These are phyloP conservation scores for Leptographium radiaticola DNA, from an alignment of 2,329 filamentous ascomycete genomes.

Conservation along the genomic window DNA sequence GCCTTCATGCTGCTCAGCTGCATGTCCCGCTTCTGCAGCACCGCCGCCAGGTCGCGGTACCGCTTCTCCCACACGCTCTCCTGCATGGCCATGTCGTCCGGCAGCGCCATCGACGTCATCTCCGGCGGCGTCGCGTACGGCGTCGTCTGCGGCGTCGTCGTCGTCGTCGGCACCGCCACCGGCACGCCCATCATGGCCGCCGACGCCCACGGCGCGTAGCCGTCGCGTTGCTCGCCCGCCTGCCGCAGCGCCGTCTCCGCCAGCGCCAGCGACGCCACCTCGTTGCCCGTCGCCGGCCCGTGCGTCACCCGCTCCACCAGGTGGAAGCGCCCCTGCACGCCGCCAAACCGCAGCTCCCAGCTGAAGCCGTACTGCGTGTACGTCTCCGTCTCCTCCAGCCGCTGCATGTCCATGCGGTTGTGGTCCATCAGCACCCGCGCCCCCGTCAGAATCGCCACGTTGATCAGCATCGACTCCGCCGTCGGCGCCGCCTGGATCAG, in stretches of 20 bases:
- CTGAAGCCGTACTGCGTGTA: slow-evolving; percentile 34
- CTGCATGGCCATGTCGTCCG: slow-evolving; percentile 10
- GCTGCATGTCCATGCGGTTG: slow-evolving; percentile 26
- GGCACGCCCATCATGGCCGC: not conserved
- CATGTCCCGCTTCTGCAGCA: slow-evolving; percentile 45
- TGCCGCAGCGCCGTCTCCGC: no score
- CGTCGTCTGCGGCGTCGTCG: slow-evolving; percentile 8
- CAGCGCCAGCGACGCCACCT: no score
- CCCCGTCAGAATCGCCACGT: slow-evolving; percentile 43
- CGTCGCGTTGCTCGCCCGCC: no score
- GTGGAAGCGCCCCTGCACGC: slow-evolving; percentile 36
- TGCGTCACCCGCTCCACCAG: slow-evolving; percentile 36
- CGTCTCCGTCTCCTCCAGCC: slow-evolving; percentile 27
- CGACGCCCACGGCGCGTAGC: no score
- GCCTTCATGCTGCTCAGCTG: slow-evolving; percentile 31
- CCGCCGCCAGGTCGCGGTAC: slow-evolving; percentile 44
- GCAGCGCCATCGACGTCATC: not conserved
- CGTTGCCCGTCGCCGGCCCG: no score
- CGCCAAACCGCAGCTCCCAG: slow-evolving; percentile 44
- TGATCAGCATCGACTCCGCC: slow-evolving; percentile 44
- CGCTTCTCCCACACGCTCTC: slow-evolving; percentile 36
- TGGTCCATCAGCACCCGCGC: slow-evolving; percentile 35
- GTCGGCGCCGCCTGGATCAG: slow-evolving; percentile 33
- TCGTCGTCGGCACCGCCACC: not conserved
- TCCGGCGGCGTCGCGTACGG: not conserved